phyloP scores from a whole-genome alignment of 169 alveolate genomes.

The Cytauxzoon felis region DNA sequence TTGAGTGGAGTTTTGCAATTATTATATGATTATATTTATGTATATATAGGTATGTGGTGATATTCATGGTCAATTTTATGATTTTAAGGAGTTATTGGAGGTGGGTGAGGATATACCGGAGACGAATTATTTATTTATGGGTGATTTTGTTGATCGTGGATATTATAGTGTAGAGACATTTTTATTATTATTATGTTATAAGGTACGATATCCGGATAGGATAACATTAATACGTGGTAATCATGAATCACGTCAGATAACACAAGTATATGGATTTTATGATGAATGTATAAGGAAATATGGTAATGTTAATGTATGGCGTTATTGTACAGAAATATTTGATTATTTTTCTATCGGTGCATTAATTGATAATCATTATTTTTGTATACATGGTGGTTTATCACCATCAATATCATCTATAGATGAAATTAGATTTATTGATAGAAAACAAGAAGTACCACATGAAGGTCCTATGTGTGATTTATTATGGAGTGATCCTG shows the following conservation, averaged over 20 bases:
- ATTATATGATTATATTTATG: neutral
- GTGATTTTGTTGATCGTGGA: slow-evolving; percentile 99
- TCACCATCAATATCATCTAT: slow-evolving; percentile 91
- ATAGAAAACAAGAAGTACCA: slow-evolving; percentile 97
- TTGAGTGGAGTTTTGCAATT: no score
- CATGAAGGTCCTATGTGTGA: slow-evolving; percentile 99
- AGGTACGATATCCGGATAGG: slow-evolving; percentile 95
- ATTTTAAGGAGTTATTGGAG: slow-evolving; percentile 89
- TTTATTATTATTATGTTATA: slow-evolving; percentile 91
- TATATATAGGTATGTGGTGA: slow-evolving; percentile 89
- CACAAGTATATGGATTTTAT: slow-evolving; percentile 99
- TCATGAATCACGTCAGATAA: slow-evolving; percentile 97
- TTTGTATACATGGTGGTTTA: slow-evolving; percentile 98
- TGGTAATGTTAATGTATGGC: slow-evolving; percentile 97
- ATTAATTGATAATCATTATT: slow-evolving; percentile 90
- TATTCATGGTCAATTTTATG: slow-evolving; percentile 95
- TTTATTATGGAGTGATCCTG: slow-evolving; percentile 99
- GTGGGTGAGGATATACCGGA: slow-evolving; percentile 81
- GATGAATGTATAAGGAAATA: slow-evolving; percentile 99
- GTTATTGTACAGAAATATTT: slow-evolving; percentile 95
- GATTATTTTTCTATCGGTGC: slow-evolving; percentile 97
- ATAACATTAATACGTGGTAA: slow-evolving; percentile 96
- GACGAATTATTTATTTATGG: slow-evolving; percentile 95
- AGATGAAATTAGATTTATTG: slow-evolving; percentile 92
- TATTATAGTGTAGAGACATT: slow-evolving; percentile 97